These are phyloP conservation scores for Cronartium ribicola DNA, from an alignment of 1,284 basidiomycete species.

Conservation along the genomic window DNA sequence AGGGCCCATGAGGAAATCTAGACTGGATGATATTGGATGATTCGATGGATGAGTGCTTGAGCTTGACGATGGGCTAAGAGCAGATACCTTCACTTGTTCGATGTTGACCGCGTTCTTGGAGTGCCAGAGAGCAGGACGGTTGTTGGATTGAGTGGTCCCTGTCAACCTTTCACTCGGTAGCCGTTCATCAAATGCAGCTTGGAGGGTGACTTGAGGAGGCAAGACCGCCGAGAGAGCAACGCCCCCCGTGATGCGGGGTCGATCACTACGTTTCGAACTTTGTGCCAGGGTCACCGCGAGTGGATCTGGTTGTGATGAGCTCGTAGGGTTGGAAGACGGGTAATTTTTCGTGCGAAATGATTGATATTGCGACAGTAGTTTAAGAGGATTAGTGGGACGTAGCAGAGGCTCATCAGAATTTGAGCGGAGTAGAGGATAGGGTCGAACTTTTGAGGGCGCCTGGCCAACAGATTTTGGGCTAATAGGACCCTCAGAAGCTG, in stretches of 20 bases:
- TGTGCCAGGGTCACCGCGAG: background rate
- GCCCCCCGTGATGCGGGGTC: background rate
- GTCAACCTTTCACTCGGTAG: constrained; percentile 30
- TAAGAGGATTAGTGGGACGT: constrained; percentile 2
- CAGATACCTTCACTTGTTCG: background rate
- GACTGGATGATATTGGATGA: constrained; percentile 17
- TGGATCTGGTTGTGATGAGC: background rate
- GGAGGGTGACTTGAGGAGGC: constrained; percentile 35
- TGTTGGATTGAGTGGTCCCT: constrained; percentile 12
- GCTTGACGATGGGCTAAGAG: background rate
- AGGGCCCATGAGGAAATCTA: constrained; percentile 36
- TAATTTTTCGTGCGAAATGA: constrained; percentile 3
- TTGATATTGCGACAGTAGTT: constrained; percentile 8
- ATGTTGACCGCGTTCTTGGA: background rate
- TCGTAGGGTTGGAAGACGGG: background rate
- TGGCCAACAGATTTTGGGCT: constrained; percentile 1
- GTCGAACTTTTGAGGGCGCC: background rate
- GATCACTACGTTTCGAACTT: background rate
- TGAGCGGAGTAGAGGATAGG: constrained; percentile 1
- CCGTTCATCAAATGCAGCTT: constrained; percentile 33
- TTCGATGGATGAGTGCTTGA: background rate
- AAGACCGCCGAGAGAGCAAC: constrained; percentile 1
- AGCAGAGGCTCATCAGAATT: background rate
- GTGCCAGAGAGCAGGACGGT: background rate
- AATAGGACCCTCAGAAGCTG: background rate